phyloP scores from a whole-genome alignment of 371 early-diverging fungal species.

The Mucor irregularis region DNA sequence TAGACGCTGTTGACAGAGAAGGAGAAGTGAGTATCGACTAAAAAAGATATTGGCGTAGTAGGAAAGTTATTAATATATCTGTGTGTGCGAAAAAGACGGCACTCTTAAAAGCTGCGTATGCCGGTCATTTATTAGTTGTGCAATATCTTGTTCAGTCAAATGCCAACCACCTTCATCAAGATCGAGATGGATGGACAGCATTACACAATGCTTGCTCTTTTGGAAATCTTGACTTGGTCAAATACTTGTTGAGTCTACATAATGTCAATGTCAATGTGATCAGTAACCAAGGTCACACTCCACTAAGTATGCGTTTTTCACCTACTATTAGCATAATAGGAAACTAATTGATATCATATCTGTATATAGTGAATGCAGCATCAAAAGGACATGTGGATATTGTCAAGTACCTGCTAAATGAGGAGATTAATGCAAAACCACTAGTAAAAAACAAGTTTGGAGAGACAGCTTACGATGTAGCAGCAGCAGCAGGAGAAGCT shows the following conservation, averaged over 20 bases:
- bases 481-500: conserved; percentile 57
- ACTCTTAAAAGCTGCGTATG: conserved; percentile 70
- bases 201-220: conserved; percentile 71
- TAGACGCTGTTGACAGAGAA: conserved; percentile 63
- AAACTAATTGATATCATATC: background rate
- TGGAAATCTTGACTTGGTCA: conserved; percentile 52
- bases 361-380: conserved; percentile 65
- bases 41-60: too few species aligned
- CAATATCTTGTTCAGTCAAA: conserved; percentile 49
- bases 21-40: conserved; percentile 51
- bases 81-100: conserved; percentile 61
- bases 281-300: conserved; percentile 61
- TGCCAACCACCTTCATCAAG: conserved; percentile 57
- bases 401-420: conserved; percentile 52
- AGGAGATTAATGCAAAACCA: conserved; percentile 52
- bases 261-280: conserved; percentile 51
- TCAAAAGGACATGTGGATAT: conserved; percentile 61
- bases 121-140: conserved; percentile 59
- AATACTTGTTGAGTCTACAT: conserved; percentile 41
- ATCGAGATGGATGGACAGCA: conserved; percentile 77
- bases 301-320: conserved; percentile 56
- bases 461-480: conserved; percentile 76
- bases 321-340: too few species aligned
- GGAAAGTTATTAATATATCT: background rate
- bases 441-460: conserved; percentile 56